Evolutionary conservation across 1,139 yeast species (phyloP), one percentile per base, ranked within the genome.

Genomic region (Scheffersomyces segobiensis): DNA sequence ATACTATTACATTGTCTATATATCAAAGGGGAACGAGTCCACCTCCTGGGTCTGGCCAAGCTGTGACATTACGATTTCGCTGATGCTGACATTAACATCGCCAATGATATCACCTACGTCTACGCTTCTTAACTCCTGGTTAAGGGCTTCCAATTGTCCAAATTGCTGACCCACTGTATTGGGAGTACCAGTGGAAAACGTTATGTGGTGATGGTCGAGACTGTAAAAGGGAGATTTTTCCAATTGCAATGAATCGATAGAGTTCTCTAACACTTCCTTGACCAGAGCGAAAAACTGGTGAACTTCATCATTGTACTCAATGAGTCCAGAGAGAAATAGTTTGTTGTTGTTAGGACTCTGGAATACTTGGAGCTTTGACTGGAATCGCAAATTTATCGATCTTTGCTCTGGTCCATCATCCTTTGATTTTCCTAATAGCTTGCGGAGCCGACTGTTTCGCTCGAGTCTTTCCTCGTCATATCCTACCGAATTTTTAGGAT

Each of bases 291-390:
- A 60, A 26, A 62, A 61, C 17, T 19, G 49, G 12, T 42, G 20
- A 3, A 42, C 46, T 3, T 39, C 49, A 17, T 24, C 56, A 10
- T 54, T 18, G 7, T 22, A 20, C 26, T 60, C 57, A 8, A 63
- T 52, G 17, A 52, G 57, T 2, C 60, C 65, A 14, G 63, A 64
- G 7, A 65, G 49, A 53, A 63, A 65, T 17, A 60, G 6, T 7
- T 53, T 55, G 18, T 56, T 57, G 3, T 46, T 53, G 46, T 49
- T 53, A 10, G 46, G 46, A 20, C 59, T 48, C 7, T 54, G 50
- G 39, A 56, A 60, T 12, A 60, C 52, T 20, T 50, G 50, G 17
- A 64, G 55, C 6, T 53, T 49, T 10, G 60, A 59, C 32, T 52
- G 49, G 22, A 63, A 58, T 26, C 51, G 55, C 21, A 65, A 53